These are phyloP conservation scores for Cornus suecica DNA, from an alignment of 148 eudicot species.

Conservation along the genomic window DNA sequence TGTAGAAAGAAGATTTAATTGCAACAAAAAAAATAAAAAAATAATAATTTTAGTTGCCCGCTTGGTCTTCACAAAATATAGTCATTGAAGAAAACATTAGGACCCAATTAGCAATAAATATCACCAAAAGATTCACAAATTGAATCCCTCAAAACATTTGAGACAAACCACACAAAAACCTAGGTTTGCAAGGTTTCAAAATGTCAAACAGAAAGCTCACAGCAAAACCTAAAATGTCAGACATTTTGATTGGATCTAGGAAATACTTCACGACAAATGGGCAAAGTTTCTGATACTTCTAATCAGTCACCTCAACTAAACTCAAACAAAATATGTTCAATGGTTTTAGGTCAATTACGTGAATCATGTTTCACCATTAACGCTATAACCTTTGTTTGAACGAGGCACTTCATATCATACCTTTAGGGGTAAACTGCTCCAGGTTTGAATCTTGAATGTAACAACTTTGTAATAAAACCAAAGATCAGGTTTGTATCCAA, in stretches of 20 bases:
- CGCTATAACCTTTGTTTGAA: no score
- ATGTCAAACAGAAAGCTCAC: background rate
- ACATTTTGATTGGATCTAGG: background rate
- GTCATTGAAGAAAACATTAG: constrained; percentile 1
- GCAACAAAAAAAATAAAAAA: no score
- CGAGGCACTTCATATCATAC: no score
- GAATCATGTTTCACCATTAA: no score
- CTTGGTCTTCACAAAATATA: background rate
- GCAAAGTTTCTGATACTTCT: background rate
- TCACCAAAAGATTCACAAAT: background rate
- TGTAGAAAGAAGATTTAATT: constrained; percentile 7
- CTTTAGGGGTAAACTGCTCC: no score
- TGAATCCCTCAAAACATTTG: background rate
- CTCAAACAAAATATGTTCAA: no score
- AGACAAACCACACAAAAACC: background rate
- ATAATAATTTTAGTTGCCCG: background rate
- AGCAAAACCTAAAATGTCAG: background rate
- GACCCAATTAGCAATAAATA: background rate
- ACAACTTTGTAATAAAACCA: no score
- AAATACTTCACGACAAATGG: background rate
- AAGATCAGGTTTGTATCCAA: no score
- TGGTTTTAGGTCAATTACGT: no score
- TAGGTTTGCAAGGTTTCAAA: background rate
- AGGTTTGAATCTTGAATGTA: no score
- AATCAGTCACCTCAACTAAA: no score